Evolutionary conservation across 768 basidiomycete genomes (phyloP), one percentile per base, ranked within the genome.

Genomic region (Holtermanniella nyarrowii): DNA sequence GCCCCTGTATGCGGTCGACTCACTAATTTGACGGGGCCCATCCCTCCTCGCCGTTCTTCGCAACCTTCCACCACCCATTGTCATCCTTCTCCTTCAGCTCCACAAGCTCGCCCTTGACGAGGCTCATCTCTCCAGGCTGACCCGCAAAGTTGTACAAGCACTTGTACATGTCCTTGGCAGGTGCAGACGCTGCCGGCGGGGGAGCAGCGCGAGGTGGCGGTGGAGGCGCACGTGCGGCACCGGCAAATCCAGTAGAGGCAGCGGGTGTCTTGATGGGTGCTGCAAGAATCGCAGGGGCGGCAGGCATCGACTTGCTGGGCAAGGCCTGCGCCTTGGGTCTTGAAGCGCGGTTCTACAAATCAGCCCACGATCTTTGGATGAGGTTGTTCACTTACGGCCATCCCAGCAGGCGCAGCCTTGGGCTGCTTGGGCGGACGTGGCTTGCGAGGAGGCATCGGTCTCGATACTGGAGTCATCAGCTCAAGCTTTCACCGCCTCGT

Each of bases 51-150:
- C 79, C 79, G 48, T 77, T 78, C 72, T 85, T 88, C 77, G 84
- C 86, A 51, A 96, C 84, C 26, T 95, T 77, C 22, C 7, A 61
- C 72, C 49, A 25, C 70, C 73, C 95, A 61, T 93, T 93, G 54
- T 90, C 82, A 65, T 84, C 83, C 69, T 95, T 89, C 75, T 93
- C 84, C 26, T 90, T 76, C 18, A 97, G 75, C 73, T 96, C 91
- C 1, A 97, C 86, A 2, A 86, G 52, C 54, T 96, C 95, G 61
- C 90, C 95, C 71, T 96, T 96, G 59, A 78, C 79, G 47, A 99
- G 72, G 4, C 81, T 75, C 78, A 96, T 83, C 72, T 99, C 95
- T 12, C 91, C 91, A 26, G 84, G 83, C 71, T 96, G 86, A 1
- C 90, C 91, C 31, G 72, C 61, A 65, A 99, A 99, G n/a, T 83